phyloP scores from a whole-genome alignment of 768 basidiomycete species.

The Pleurotus sapidus region DNA sequence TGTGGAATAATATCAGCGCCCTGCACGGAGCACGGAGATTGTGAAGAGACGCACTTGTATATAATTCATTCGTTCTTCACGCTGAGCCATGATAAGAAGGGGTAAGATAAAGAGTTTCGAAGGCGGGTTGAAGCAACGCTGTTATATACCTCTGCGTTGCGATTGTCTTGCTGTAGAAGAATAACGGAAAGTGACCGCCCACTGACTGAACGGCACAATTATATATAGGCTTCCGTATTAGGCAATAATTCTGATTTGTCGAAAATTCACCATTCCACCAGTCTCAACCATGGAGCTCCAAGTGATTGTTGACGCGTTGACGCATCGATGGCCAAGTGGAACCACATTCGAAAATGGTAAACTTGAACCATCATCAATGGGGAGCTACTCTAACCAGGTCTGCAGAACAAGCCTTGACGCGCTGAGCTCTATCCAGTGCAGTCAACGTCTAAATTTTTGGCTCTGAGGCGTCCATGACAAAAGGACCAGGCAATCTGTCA shows the following conservation, averaged over 20 bases:
- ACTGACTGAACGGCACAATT: no score
- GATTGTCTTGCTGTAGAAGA: background rate
- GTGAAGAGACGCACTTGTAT: constrained; percentile 39
- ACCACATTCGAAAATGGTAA: no score
- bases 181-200: background rate
- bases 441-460: no score
- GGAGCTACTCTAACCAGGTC: no score
- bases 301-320: no score
- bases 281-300: background rate
- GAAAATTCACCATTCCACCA: constrained; percentile 1
- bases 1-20: constrained; percentile 21
- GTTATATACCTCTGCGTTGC: background rate
- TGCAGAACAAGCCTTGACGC: no score
- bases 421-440: no score
- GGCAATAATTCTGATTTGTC: constrained; percentile 9
- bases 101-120: background rate
- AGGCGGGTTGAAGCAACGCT: background rate
- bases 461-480: constrained; percentile 59
- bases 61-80: constrained; percentile 40
- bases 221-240: constrained; percentile 2
- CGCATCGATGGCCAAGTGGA: no score
- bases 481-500: constrained; percentile 46
- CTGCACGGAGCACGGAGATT: no score
- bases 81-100: constrained; percentile 4
- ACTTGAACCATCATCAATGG: no score